Base-by-base conservation (phyloP, 805 yeast genomes). In the Starmerella apis region DNA sequence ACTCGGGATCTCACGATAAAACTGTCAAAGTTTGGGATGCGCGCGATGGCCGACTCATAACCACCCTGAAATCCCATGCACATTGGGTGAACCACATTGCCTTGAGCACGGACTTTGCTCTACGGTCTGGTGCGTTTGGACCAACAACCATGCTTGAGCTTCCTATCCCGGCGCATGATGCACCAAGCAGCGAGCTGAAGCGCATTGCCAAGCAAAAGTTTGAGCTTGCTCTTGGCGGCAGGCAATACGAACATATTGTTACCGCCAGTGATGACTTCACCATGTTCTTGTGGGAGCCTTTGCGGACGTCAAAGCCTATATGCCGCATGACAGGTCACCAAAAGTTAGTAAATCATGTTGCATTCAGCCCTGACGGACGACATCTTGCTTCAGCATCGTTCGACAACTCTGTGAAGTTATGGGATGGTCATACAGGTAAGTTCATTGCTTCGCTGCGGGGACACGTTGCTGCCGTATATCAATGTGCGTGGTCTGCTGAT, bases 41-140 rank as follows among this genome's bases (percentile, higher is more conserved):
- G 4, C 69, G 73, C 37, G 77, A 76, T 43, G 97, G 96, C 27
- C 77, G 76, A 57, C 78, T 94, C 57, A 72, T 83, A 30, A 86
- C 84, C 63, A 80, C 86, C 2, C 70, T 92, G 56, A 81, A 80
- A 64, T 76, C 92, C 39, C 98, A 92, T 65, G 96, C 94, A 1
- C 98, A 92, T 68, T 92, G 98, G 98, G 92, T 92, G 44, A 92
- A 92, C 65, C 97, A 90, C 67, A 71, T 92, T 52, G 83, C 96
- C 0, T 70, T 92, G 38, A 84, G 95, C 1, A 90, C 97, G 0
- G 98, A 92, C 61, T 82, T 81, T 63, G 94, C 80, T 0, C 69
- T 92, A 48, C 71, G 96, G 59, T 76, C 82, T 57, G 97, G 98
- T 8, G 86, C 95, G 0, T 90, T 77, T 61, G 96, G 87, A 62